phyloP scores from a whole-genome alignment of 1,284 basidiomycete species.

The Ceratobasidium theobromae region DNA sequence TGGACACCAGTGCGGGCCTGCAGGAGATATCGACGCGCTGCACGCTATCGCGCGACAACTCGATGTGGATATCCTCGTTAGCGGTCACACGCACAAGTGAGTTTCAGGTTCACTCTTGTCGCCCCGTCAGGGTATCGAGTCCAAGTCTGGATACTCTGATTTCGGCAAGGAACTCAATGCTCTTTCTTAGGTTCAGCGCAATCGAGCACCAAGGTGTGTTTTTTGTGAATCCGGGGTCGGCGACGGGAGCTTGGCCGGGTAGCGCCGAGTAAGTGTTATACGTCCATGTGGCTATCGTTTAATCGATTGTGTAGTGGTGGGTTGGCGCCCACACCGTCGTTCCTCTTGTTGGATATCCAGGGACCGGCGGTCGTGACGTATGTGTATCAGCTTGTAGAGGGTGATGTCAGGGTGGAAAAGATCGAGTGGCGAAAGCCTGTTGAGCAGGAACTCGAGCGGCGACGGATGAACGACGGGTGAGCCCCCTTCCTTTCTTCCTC shows the following conservation, averaged over 20 bases:
- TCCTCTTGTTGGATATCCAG: constrained; percentile 93
- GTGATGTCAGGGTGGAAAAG: constrained; percentile 87
- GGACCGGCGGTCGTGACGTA: constrained; percentile 94
- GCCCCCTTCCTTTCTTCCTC: neutral
- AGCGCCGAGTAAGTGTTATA: constrained; percentile 10
- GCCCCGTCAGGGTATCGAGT: neutral
- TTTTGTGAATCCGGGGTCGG: constrained; percentile 95
- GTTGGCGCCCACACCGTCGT: constrained; percentile 68
- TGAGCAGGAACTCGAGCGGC: constrained; percentile 22
- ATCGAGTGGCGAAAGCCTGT: constrained; percentile 46
- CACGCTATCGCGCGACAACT: constrained; percentile 86
- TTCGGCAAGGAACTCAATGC: no score
- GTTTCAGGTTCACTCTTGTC: constrained; percentile 44
- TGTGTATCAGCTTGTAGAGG: constrained; percentile 91
- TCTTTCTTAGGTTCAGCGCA: constrained; percentile 88
- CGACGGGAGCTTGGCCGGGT: constrained; percentile 92
- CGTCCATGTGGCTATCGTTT: constrained; percentile 38
- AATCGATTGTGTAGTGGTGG: constrained; percentile 34
- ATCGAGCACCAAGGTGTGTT: constrained; percentile 89
- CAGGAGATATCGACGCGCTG: constrained; percentile 87
- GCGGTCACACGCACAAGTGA: constrained; percentile 92
- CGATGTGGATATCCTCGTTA: constrained; percentile 95
- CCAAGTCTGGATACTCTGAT: neutral
- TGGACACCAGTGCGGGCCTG: constrained; percentile 92
- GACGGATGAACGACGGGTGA: constrained; percentile 30